Conservation (phyloP, 148 eudicot genomes). For the Rhododendron henanense region DNA sequence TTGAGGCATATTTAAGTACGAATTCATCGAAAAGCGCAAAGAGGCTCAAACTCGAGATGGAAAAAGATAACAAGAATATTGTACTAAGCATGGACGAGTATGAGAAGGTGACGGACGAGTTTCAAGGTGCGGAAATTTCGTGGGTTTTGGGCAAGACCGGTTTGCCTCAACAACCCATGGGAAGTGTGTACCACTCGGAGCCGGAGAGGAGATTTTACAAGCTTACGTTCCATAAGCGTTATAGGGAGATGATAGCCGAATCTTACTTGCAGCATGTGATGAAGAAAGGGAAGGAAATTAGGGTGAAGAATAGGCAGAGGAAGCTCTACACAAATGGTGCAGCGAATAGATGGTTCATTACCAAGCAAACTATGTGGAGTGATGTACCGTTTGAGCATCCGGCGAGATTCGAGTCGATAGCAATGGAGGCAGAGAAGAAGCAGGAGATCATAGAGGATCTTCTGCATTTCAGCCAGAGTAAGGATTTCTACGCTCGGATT, state of each 20-base stretch:
- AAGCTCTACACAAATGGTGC: slow-evolving; percentile 40
- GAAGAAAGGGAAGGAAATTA: slow-evolving; percentile 32
- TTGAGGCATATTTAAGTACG: slow-evolving; percentile 38
- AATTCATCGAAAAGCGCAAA: slow-evolving; percentile 31
- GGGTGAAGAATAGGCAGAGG: slow-evolving; percentile 31
- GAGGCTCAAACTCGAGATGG: slow-evolving; percentile 42
- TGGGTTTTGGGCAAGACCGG: slow-evolving; percentile 29
- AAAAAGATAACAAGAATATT: slow-evolving; percentile 21
- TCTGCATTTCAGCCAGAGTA: slow-evolving; percentile 36
- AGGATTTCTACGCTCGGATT: slow-evolving; percentile 43
- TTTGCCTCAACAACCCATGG: background rate
- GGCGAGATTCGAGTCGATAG: slow-evolving; percentile 40
- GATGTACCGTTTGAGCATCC: slow-evolving; percentile 53
- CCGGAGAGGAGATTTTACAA: slow-evolving; percentile 26
- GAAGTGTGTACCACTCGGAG: slow-evolving; percentile 7
- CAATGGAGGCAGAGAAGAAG: slow-evolving; percentile 50
- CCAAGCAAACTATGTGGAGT: slow-evolving; percentile 30
- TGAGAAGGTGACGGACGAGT: slow-evolving; percentile 43
- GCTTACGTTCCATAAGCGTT: slow-evolving; percentile 32
- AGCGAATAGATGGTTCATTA: background rate
- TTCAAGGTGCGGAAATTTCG: slow-evolving; percentile 28
- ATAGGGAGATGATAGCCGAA: slow-evolving; percentile 32
- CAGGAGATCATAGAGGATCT: slow-evolving; percentile 53
- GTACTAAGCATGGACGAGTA: slow-evolving; percentile 41
- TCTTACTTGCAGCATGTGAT: slow-evolving; percentile 44